Evolutionary conservation across 306 rosid species (phyloP), one percentile per base, ranked within the genome.

Genomic region (Argentina anserina): DNA sequence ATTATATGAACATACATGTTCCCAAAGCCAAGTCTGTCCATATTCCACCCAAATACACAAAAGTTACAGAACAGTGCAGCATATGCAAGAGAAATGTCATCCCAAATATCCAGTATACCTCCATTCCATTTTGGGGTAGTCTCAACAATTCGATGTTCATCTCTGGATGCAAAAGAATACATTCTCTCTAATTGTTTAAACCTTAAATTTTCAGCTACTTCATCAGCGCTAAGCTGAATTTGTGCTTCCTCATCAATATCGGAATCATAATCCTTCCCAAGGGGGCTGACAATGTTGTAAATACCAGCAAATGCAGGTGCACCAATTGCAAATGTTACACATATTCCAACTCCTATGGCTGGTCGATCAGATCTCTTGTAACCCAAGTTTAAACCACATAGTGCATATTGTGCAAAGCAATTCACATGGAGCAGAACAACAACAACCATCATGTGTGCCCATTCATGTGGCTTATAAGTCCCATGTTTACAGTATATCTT

Each of bases 1-100:
- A 89, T 89, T 29, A 91, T 89, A 55, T 94, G 98, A 47, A 91
- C 98, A 80, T 86, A 94, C 95, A 91, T 85, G 82, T 94, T 94
- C 50, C 98, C 98, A 67, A 94, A 94, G 21, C 96, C 96, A 58
- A 91, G 97, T 65, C 96, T 91, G 80, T 94, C 96, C 98, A 91
- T 89, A 67, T 94, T 91, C 98, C 98, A 84, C 45, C 97, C 98
- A 76, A 94, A 91, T 12, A 88, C 96, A 81, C 92, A 91, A 55
- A 85, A 94, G 53, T 83, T 75, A 73, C 97, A 94, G 81, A 94
- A 89, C 65, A 91, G 91, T 50, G 97, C 91, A 72, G 86, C 92
- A 69, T 84, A 89, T 4, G 98, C 88, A 20, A 85, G 46, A 72
- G 98, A 88, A 74, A 91, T 80, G 65, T 91, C 91, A 18, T 85